A percentile compares a stretch with the other conserved stretches of the same genome.
Conservation (phyloP, 2,329 filamentous ascomycete species). For the Ceratocystis colombiana region DNA sequence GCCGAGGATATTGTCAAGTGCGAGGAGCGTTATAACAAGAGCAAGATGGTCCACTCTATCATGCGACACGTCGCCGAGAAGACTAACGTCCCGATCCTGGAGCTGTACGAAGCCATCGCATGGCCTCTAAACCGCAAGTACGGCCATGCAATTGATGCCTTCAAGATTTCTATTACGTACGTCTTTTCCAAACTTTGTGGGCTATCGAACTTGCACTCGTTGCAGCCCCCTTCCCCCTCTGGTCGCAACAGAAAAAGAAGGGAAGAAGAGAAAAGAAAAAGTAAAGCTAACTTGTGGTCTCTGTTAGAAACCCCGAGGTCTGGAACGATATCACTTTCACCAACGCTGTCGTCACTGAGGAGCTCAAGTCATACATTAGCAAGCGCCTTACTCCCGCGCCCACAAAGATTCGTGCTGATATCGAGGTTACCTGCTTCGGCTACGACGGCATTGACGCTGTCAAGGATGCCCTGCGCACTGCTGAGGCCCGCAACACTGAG, state of each 20-base stretch:
- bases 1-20: conserved; percentile 97
- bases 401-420: conserved; percentile 97
- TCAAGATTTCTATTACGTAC: conserved; percentile 97
- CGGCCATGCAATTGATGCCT: conserved; percentile 91
- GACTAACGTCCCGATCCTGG: conserved; percentile 86
- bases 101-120: conserved; percentile 83
- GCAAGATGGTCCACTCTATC: conserved; percentile 98
- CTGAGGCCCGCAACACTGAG: conserved; percentile 82
- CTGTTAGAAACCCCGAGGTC: conserved; percentile 74
- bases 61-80: conserved; percentile 98
- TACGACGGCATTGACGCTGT: conserved; percentile 98
- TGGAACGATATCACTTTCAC: conserved; percentile 91
- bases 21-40: conserved; percentile 99
- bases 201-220: not conserved
- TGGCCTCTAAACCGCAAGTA: conserved; percentile 98
- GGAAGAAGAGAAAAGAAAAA: too few relatives aligned
- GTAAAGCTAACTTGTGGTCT: not conserved
- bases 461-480: conserved; percentile 81
- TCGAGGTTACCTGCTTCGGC: conserved; percentile 89
- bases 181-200: conserved; percentile 30
- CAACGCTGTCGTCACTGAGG: conserved; percentile 71
- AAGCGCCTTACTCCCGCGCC: conserved; percentile 95
- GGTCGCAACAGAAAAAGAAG: not conserved
- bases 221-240: not conserved
- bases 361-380: conserved; percentile 89